Conservation (phyloP, 192 early-diverging fungal species). For the Oehlia diaphana region DNA sequence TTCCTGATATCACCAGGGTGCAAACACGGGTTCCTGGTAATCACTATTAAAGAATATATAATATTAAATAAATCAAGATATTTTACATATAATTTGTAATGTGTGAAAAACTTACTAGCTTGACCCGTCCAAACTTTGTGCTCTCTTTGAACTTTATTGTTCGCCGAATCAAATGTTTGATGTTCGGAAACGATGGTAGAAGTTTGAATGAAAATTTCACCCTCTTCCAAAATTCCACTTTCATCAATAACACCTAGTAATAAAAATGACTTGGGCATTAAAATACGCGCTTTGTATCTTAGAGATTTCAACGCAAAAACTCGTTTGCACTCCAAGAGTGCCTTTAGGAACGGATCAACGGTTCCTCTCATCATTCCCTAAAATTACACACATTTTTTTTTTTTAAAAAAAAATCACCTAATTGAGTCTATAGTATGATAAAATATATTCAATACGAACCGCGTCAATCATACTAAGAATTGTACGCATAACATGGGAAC, state of each 20-base stretch:
- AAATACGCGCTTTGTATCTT: slow-evolving; percentile 53
- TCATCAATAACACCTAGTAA: slow-evolving; percentile 61
- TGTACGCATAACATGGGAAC: not conserved
- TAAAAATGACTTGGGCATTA: slow-evolving; percentile 48
- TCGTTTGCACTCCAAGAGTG: slow-evolving; percentile 45
- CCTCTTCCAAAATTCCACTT: slow-evolving; percentile 31
- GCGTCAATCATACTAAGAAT: slow-evolving; percentile 15
- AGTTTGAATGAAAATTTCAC: slow-evolving; percentile 4
- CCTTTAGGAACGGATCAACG: slow-evolving; percentile 47
- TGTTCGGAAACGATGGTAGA: slow-evolving; percentile 11
- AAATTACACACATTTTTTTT: not conserved
- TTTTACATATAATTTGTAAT: no score
- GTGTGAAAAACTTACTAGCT: not conserved
- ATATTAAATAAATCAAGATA: not conserved
- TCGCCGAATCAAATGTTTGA: not conserved
- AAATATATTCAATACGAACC: not conserved
- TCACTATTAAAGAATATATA: slow-evolving; percentile 18
- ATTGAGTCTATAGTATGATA: not conserved
- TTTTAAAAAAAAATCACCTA: not conserved
- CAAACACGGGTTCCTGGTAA: slow-evolving; percentile 63
- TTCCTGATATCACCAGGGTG: slow-evolving; percentile 64
- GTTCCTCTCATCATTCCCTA: slow-evolving; percentile 37
- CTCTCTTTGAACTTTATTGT: slow-evolving; percentile 1
- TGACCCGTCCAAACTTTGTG: not conserved
- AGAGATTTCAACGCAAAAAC: slow-evolving; percentile 46